Percentiles rank a stretch among this genome's conserved stretches.
Conservation (phyloP, 306 rosid species). For the Senna siamea region DNA sequence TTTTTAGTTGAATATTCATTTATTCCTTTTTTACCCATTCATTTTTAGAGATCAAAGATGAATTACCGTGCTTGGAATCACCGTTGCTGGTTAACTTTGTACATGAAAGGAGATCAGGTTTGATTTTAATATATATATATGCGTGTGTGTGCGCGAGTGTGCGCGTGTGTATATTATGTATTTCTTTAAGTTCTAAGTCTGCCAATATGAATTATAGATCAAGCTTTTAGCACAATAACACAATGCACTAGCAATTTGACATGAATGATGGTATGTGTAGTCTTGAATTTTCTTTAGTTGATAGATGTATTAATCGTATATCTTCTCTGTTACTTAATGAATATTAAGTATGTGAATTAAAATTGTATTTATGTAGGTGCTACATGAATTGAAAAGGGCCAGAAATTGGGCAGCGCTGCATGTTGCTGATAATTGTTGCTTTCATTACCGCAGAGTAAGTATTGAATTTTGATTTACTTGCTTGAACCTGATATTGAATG, state of each 20-base stretch:
- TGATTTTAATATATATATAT: conserved; percentile 10
- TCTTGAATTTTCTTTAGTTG: conserved; percentile 10
- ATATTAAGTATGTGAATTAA: conserved; percentile 28
- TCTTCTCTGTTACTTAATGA: background rate
- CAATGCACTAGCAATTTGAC: conserved; percentile 9
- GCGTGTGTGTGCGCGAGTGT: too few species aligned
- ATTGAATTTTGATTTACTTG: conserved; percentile 12
- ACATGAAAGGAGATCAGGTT: conserved; percentile 77
- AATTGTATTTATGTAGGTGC: conserved; percentile 53
- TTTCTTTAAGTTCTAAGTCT: background rate
- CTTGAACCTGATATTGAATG: conserved; percentile 30
- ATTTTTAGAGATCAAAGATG: conserved; percentile 82
- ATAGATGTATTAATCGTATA: background rate
- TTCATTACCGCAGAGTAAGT: conserved; percentile 87
- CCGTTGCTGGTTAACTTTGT: conserved; percentile 79
- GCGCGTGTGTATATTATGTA: background rate
- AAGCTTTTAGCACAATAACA: background rate
- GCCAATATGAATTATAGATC: background rate
- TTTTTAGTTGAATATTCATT: conserved; percentile 32
- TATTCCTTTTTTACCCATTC: conserved; percentile 33
- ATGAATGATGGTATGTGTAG: background rate
- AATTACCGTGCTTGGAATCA: conserved; percentile 97
- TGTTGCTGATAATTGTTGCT: conserved; percentile 84
- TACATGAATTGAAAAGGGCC: conserved; percentile 64
- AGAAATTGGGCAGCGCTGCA: conserved; percentile 82